These are phyloP conservation scores for Asterionellopsis glacialis DNA, from an alignment of 108 stramenopile genomes.

Conservation along the genomic window DNA sequence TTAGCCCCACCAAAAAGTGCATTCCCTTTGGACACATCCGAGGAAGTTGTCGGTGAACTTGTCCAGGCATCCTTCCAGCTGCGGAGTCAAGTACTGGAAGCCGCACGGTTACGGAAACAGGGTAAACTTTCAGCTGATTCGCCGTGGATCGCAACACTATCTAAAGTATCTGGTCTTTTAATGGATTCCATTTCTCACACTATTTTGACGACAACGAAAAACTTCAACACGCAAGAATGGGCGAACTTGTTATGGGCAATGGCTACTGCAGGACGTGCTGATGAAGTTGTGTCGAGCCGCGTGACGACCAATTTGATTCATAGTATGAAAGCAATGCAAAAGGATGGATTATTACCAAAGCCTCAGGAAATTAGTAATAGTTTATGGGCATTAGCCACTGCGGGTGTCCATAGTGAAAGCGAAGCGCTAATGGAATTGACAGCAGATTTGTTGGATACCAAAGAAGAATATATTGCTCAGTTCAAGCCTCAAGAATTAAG, in stretches of 20 bases:
- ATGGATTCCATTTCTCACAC: conserved; percentile 54
- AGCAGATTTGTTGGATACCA: conserved; percentile 49
- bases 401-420: conserved; percentile 31
- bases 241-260: conserved; percentile 62
- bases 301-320: neutral
- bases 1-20: conserved; percentile 51
- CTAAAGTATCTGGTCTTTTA: conserved; percentile 50
- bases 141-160: conserved; percentile 67
- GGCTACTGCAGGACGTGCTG: conserved; percentile 50
- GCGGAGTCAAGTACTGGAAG: conserved; percentile 32
- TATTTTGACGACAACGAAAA: neutral
- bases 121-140: conserved; percentile 5
- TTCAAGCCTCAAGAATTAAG: conserved; percentile 80
- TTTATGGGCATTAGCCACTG: conserved; percentile 76
- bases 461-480: conserved; percentile 33
- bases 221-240: conserved; percentile 54
- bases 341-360: conserved; percentile 2
- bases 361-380: conserved; percentile 73
- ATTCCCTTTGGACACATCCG: conserved; percentile 36
- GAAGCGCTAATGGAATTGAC: conserved; percentile 49
- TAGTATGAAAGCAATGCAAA: neutral
- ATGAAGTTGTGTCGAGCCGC: conserved; percentile 9
- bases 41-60: conserved; percentile 39
- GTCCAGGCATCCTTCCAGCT: conserved; percentile 26
- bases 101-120: conserved; percentile 23